Base-by-base conservation (phyloP, 2,329 filamentous ascomycete genomes). In the Xylariaceae sp. region DNA sequence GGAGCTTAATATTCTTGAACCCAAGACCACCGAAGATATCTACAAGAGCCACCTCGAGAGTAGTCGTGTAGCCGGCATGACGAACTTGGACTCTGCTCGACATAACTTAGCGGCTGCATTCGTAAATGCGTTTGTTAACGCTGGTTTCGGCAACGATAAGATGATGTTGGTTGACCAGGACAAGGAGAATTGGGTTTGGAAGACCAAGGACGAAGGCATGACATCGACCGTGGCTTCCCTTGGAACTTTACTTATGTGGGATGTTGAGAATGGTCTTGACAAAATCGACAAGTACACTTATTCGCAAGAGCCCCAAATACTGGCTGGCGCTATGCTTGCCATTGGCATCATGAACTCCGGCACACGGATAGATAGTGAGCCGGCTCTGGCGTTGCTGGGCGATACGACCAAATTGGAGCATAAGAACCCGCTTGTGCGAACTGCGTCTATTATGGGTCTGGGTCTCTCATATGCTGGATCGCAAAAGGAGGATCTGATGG, bases 41-140 rank as follows among this genome's bases (percentile, higher is more conserved):
- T 99, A 99, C 83, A 99, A 99, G 80, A 96, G 92, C 69, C 94
- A 99, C 73, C 83, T 99, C 4, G 94, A 99, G 75, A 97, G 90
- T 76, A 96, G 88, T 66, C 85, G 95, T 57, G 94, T 95, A 47
- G 91, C 91, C 20, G 92, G 92, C 29, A 84, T 96, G 75, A 97
- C 93, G 9, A 97, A 97, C 70, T 85, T 95, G 40, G 94, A 99
- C 70, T 99, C 94, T 8, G 92, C 93, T 24, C 84, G 92, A 65
- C 93, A 99, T 78, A 99, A 99, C 68, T 81, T 99, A 56, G 92
- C 94, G 3, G 94, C 93, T 48, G 92, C 88, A 3, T 97, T 99
- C 64, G 95, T 99, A 60, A 99, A 99, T 68, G 91, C 89, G 0
- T 97, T 99, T 67, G 92, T 94, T 58, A 99, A 99, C 64, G 92